Evolutionary conservation across 345 rosid species (phyloP).

Genomic region (Dipteronia dyeriana): DNA sequence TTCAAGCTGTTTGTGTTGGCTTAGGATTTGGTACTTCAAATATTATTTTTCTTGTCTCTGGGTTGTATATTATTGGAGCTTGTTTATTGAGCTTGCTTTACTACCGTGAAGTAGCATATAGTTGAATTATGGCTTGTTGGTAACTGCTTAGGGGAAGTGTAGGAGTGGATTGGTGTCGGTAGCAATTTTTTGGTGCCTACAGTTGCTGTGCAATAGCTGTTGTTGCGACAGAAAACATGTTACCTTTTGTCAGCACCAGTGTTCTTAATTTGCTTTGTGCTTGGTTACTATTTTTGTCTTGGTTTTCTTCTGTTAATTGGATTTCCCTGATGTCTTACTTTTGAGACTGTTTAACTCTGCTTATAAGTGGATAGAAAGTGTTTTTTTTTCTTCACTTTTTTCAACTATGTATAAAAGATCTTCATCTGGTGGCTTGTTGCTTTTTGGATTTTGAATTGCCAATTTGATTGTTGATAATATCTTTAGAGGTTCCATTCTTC

Average conservation of each 20-base stretch:
- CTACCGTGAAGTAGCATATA: not conserved
- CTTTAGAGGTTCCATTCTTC: not conserved
- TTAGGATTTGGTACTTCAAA: not conserved
- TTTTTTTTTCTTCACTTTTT: not conserved
- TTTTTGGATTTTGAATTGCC: not conserved
- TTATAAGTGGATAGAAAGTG: not conserved
- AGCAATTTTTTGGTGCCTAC: not conserved
- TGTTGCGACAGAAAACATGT: not conserved
- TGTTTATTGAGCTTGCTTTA: not conserved
- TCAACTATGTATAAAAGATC: not conserved
- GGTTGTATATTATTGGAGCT: not conserved
- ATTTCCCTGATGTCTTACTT: not conserved
- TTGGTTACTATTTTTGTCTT: not conserved
- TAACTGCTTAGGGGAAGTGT: not conserved
- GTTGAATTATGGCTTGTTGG: constrained; percentile 3
- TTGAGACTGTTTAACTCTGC: not conserved
- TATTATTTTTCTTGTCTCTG: not conserved
- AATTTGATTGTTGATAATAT: not conserved
- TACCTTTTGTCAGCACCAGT: not conserved
- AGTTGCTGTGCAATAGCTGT: not conserved
- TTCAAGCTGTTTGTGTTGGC: not conserved
- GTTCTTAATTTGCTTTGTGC: not conserved
- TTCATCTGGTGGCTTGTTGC: not conserved
- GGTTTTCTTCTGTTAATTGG: not conserved
- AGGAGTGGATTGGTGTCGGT: not conserved